Evolutionary conservation across 257 asterid species (phyloP).

Genomic region (Salvia miltiorrhiza): DNA sequence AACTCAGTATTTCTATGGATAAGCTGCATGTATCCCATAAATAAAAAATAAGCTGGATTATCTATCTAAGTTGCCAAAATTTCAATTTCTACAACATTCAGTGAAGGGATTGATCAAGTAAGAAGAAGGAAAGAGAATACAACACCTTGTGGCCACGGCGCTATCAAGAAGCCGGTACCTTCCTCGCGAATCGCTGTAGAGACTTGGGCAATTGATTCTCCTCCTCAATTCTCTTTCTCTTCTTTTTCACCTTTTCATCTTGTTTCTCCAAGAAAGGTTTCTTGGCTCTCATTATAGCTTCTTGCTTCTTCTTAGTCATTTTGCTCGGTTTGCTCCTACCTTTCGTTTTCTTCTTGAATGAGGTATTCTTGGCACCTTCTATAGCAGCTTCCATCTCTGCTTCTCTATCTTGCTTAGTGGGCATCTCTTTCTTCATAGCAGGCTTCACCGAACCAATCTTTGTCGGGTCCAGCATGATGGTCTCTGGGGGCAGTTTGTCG

Average conservation of each 20-base stretch:
- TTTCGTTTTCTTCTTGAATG: constrained; percentile 74
- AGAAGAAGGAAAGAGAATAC: not conserved
- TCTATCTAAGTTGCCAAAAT: not conserved
- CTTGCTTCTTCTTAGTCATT: constrained; percentile 68
- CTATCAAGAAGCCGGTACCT: constrained; percentile 34
- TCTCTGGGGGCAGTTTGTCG: constrained; percentile 93
- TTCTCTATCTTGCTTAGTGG: constrained; percentile 48
- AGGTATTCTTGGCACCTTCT: constrained; percentile 47
- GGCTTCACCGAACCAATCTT: constrained; percentile 78
- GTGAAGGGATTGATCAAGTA: not conserved
- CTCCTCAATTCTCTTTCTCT: constrained; percentile 55
- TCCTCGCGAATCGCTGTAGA: constrained; percentile 59
- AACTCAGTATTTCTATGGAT: not conserved
- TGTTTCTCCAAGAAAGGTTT: constrained; percentile 51
- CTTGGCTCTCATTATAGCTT: constrained; percentile 62
- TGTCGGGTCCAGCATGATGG: constrained; percentile 91
- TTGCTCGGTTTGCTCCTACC: constrained; percentile 90
- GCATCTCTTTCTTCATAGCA: constrained; percentile 47
- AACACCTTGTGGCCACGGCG: not conserved
- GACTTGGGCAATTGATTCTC: constrained; percentile 59
- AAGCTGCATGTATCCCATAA: not conserved
- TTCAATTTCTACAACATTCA: constrained; percentile 11
- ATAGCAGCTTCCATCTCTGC: constrained; percentile 67
- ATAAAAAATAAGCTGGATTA: not conserved
- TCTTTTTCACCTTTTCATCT: constrained; percentile 37